Percentiles rank a stretch among this genome's conserved stretches.
phyloP scores from a whole-genome alignment of 768 basidiomycete genomes.

The Mycena capillaripes region DNA sequence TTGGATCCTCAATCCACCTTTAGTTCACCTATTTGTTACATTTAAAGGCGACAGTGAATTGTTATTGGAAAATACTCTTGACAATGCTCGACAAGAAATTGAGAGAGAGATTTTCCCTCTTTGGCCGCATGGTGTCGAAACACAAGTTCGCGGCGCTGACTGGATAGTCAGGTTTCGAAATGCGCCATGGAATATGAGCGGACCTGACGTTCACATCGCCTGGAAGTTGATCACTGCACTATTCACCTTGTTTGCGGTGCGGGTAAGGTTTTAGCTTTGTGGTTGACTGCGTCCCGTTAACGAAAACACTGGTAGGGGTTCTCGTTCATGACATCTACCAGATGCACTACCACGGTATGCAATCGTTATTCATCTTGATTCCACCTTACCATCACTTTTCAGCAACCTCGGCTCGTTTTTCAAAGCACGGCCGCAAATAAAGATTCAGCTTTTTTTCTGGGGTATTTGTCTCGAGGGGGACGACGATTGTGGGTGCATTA shows the following conservation, averaged over 20 bases:
- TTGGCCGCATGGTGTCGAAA: constrained; percentile 77
- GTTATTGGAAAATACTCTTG: constrained; percentile 65
- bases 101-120: constrained; percentile 67
- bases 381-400: constrained; percentile 35
- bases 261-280: constrained; percentile 56
- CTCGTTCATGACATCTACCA: constrained; percentile 74
- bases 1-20: constrained; percentile 24
- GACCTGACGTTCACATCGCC: constrained; percentile 59
- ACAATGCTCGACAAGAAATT: constrained; percentile 70
- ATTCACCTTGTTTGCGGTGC: constrained; percentile 70
- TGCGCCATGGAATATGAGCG: constrained; percentile 77
- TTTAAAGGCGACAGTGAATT: constrained; percentile 78
- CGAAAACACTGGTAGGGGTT: constrained; percentile 67
- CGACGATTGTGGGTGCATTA: constrained; percentile 61
- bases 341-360: constrained; percentile 67
- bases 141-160: constrained; percentile 55
- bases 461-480: constrained; percentile 73
- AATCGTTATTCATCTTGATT: background rate
- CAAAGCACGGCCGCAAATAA: constrained; percentile 63
- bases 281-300: constrained; percentile 29
- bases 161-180: constrained; percentile 77
- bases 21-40: constrained; percentile 82
- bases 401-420: constrained; percentile 81
- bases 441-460: constrained; percentile 72
- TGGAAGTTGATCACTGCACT: constrained; percentile 72